A percentile compares a stretch with the other conserved stretches of the same genome.
These are phyloP conservation scores for Penicillium sp. DNA, from an alignment of 2,329 filamentous ascomycete species.

Conservation along the genomic window DNA sequence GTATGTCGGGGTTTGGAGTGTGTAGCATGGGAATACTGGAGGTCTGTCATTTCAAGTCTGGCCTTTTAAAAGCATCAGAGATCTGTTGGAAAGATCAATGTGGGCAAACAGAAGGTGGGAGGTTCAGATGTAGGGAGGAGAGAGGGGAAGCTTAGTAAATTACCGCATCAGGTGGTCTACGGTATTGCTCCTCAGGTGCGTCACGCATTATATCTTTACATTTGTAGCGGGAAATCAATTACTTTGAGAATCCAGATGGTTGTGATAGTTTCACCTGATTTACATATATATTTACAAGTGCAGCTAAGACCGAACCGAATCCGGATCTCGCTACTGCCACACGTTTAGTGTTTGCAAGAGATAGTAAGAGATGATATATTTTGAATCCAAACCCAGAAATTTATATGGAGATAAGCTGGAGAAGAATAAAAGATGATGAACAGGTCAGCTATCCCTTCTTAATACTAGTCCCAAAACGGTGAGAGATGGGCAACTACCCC, in stretches of 20 bases:
- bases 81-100: too few species aligned
- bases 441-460: not conserved
- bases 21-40: not conserved
- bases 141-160: not conserved
- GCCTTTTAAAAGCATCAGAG: too few species aligned
- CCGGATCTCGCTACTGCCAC: not conserved
- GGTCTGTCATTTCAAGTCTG: not conserved
- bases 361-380: not conserved
- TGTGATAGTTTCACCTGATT: too few species aligned
- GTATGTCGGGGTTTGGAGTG: not conserved
- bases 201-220: too few species aligned
- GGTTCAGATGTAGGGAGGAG: not conserved
- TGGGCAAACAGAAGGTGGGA: not conserved
- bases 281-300: too few species aligned
- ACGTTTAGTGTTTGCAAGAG: not conserved
- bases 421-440: too few species aligned
- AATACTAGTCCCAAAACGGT: not conserved
- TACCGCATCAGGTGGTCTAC: conserved; percentile 1
- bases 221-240: too few species aligned
- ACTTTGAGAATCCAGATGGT: too few species aligned
- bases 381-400: too few species aligned
- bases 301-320: too few species aligned
- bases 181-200: not conserved
- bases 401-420: too few species aligned
- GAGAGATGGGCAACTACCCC: not conserved